Percentiles rank a stretch among this genome's conserved stretches.
These are phyloP conservation scores for Penicillium roqueforti DNA, from an alignment of 495 filamentous ascomycete species.

Conservation along the genomic window DNA sequence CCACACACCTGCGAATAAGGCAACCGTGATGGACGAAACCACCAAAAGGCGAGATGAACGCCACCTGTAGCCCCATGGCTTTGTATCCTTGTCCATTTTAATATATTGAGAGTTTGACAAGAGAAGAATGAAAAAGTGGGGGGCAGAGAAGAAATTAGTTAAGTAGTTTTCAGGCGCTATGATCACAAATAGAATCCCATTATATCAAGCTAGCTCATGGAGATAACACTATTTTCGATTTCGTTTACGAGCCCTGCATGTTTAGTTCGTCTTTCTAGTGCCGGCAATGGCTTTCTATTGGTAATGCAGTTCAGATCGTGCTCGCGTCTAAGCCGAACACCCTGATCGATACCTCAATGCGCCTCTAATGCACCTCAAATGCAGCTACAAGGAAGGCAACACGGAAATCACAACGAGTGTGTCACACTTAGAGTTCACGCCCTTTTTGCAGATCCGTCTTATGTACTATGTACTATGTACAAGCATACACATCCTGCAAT, in stretches of 20 bases:
- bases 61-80: conserved; percentile 19
- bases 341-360: conserved; percentile 6
- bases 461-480: not conserved
- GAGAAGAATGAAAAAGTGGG: conserved; percentile 1
- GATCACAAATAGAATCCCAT: not conserved
- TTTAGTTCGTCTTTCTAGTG: not conserved
- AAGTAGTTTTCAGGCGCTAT: not conserved
- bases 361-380: not conserved
- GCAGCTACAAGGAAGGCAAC: not conserved
- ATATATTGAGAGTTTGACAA: not conserved
- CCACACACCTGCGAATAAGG: conserved; percentile 21
- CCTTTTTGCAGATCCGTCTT: not conserved
- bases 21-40: conserved; percentile 14
- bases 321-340: conserved; percentile 1
- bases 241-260: not conserved
- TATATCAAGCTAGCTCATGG: not conserved
- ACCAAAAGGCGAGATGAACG: conserved; percentile 19
- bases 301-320: conserved; percentile 1
- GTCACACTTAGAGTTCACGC: conserved; percentile 5
- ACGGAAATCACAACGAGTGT: not conserved
- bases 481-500: not conserved
- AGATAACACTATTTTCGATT: not conserved
- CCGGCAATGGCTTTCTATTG: not conserved
- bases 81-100: conserved; percentile 1
- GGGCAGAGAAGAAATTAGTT: not conserved